Base-by-base conservation (phyloP, 73 alveolate genomes). In the Paraurostyla sp. region DNA sequence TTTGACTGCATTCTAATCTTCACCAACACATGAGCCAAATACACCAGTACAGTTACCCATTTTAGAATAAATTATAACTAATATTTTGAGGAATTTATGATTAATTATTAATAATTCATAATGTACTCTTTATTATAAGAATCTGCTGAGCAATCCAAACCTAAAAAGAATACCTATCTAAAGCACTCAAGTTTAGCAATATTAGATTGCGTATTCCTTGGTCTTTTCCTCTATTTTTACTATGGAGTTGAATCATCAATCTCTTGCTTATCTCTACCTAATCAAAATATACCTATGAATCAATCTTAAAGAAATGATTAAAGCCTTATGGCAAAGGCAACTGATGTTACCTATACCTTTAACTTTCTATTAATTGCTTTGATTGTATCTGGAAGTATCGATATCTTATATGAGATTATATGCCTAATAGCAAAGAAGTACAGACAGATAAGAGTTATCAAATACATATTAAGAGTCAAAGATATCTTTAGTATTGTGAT, bases 21-120 rank as follows among this genome's bases (percentile, higher is more conserved):
- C 87, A 4, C 87, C 87, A 4, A 43, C 69, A 75, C 87, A 75
- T 1, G 69, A 4, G 1, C 75, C 69, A 32, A 75, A 75, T 22
- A 75, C 87, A 22, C 87, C 87, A 15, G 87, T 75, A 51, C 87
- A 75, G 73, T 75, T 75, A 29, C 87, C 87, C 87, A 75, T 75
- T 69, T 38, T 30, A 60, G n/a, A 7, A 33, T 60, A 29, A 16
- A 60, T 60, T 30, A 60, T n/a, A n/a, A n/a, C n/a, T n/a, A n/a
- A n/a, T n/a, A n/a, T n/a, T n/a, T n/a, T n/a, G n/a, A n/a, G n/a
- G n/a, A n/a, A 16, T 9, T 30, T 60, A 60, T 60, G 6, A 30
- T 30, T 60, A 18, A 29, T 60, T 30, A 11, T 29, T 29, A 9
- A 16, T 2, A 60, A 60, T 60, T 27, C 22, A 30, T 29, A 60